phyloP scores from a whole-genome alignment of 441 rosid species.

The Flueggea neowawraea region DNA sequence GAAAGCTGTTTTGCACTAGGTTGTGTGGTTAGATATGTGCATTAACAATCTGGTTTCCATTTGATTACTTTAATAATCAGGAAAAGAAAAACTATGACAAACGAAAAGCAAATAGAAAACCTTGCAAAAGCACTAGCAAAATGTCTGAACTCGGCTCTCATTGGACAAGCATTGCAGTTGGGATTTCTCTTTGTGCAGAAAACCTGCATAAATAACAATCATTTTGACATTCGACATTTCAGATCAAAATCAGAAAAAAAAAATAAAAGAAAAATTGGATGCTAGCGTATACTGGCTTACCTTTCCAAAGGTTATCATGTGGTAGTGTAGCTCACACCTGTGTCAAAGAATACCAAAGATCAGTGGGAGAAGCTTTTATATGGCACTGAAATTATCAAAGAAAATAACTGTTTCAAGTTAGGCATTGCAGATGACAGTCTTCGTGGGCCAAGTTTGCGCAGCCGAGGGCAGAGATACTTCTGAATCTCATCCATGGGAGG shows the following conservation, averaged over 20 bases:
- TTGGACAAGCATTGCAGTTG: slow-evolving; percentile 97
- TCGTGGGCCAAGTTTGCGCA: slow-evolving; percentile 87
- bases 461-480: slow-evolving; percentile 90
- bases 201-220: slow-evolving; percentile 49
- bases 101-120: slow-evolving; percentile 24
- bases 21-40: too few relatives aligned
- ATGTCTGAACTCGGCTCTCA: slow-evolving; percentile 98
- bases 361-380: slow-evolving; percentile 16
- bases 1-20: too few relatives aligned
- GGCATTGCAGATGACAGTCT: slow-evolving; percentile 56
- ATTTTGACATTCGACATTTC: slow-evolving; percentile 8
- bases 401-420: slow-evolving; percentile 11
- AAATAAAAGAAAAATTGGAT: too few relatives aligned
- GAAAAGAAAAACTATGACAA: not conserved
- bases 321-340: slow-evolving; percentile 98
- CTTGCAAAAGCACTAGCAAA: slow-evolving; percentile 99
- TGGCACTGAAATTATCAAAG: slow-evolving; percentile 5
- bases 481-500: slow-evolving; percentile 91
- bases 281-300: slow-evolving; percentile 23
- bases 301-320: slow-evolving; percentile 98
- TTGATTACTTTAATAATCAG: not conserved
- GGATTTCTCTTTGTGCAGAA: slow-evolving; percentile 95
- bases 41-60: not conserved
- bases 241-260: slow-evolving; percentile 11
- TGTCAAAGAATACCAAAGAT: slow-evolving; percentile 11